phyloP scores from a whole-genome alignment of 768 basidiomycete species.

The Suillus discolor region DNA sequence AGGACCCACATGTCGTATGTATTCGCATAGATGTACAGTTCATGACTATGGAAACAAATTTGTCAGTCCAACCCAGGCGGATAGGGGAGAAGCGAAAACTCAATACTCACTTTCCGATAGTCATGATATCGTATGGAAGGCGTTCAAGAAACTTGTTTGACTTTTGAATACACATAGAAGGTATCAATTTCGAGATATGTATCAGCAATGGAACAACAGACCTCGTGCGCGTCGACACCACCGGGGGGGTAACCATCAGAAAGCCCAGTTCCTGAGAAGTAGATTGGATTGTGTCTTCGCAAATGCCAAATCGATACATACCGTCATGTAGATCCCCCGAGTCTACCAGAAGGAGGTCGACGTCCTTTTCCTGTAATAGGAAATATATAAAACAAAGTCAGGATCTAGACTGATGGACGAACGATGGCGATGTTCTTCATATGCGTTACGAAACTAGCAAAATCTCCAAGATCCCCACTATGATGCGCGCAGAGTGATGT shows the following conservation, averaged over 20 bases:
- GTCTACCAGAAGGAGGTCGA: slow-evolving; percentile 83
- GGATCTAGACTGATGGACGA: slow-evolving; percentile 14
- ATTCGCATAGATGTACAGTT: slow-evolving; percentile 73
- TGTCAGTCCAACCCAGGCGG: slow-evolving; percentile 1
- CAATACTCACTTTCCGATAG: slow-evolving; percentile 76
- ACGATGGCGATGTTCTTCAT: slow-evolving; percentile 78
- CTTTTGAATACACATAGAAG: slow-evolving; percentile 33
- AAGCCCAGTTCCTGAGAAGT: slow-evolving; percentile 63
- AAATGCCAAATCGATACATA: slow-evolving; percentile 10
- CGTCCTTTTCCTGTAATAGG: slow-evolving; percentile 55
- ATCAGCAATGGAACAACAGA: slow-evolving; percentile 27
- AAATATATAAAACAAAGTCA: neutral
- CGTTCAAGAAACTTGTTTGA: slow-evolving; percentile 74
- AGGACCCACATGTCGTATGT: slow-evolving; percentile 61
- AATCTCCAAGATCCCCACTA: slow-evolving; percentile 75
- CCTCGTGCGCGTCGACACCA: slow-evolving; percentile 73
- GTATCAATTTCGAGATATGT: neutral
- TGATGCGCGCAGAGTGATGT: neutral
- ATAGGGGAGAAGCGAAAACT: neutral
- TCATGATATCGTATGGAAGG: slow-evolving; percentile 79
- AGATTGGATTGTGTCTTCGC: neutral
- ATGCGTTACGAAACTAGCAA: slow-evolving; percentile 82
- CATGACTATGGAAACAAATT: slow-evolving; percentile 53
- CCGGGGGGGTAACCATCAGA: slow-evolving; percentile 75
- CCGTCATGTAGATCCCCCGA: slow-evolving; percentile 82